Conservation (phyloP, 192 early-diverging fungal species). For the Podila verticillata region DNA sequence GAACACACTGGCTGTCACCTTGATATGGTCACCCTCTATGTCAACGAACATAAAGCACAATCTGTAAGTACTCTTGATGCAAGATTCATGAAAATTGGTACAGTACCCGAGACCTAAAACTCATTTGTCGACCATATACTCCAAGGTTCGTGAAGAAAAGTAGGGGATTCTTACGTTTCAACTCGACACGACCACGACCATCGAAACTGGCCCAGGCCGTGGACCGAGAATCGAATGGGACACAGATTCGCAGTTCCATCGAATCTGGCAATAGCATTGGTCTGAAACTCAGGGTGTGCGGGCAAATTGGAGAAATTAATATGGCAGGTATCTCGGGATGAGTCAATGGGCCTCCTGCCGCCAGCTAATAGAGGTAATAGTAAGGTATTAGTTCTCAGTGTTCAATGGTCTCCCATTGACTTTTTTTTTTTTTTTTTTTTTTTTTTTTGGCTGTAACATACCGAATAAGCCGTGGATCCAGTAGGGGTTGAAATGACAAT, state of each 20-base stretch:
- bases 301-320: conserved; percentile 92
- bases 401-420: not conserved
- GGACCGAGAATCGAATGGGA: conserved; percentile 84
- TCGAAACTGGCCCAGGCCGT: conserved; percentile 97
- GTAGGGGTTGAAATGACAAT: conserved; percentile 95
- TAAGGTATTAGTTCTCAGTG: not conserved
- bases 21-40: conserved; percentile 84
- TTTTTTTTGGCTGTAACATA: conserved; percentile 23
- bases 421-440: not conserved
- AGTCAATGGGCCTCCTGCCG: conserved; percentile 95
- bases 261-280: conserved; percentile 96
- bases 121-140: too few species aligned
- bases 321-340: conserved; percentile 96
- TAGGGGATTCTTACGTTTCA: conserved; percentile 62
- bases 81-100: too few species aligned
- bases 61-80: not conserved
- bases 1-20: conserved; percentile 84
- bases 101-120: too few species aligned
- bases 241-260: conserved; percentile 88
- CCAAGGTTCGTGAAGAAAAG: too few species aligned
- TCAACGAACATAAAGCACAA: not conserved
- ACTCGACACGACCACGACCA: conserved; percentile 90
- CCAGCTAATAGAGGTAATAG: conserved; percentile 62
- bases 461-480: conserved; percentile 88
- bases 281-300: conserved; percentile 92